Percentiles rank a stretch among this genome's conserved stretches.
These are phyloP conservation scores for Sporothrix schenckii DNA, from an alignment of 2,329 filamentous ascomycete species.

Conservation along the genomic window DNA sequence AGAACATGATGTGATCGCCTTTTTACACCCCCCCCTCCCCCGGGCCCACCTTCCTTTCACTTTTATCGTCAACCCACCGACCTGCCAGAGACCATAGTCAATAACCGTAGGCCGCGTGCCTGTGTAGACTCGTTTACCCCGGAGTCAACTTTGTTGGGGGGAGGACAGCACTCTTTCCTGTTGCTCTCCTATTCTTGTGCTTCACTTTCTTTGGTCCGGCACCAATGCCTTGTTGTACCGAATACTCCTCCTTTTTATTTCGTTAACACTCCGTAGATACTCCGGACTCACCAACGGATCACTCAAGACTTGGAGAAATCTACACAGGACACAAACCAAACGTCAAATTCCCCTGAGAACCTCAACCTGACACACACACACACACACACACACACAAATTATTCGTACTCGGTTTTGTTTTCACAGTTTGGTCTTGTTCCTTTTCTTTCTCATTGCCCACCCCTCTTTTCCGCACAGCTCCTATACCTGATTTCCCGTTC, in stretches of 20 bases:
- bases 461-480: constrained; percentile 23
- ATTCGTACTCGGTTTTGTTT: constrained; percentile 1
- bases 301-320: not conserved
- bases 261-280: constrained; percentile 15
- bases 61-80: not conserved
- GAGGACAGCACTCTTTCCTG: not conserved
- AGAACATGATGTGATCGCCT: not conserved
- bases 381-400: not conserved
- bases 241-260: not conserved
- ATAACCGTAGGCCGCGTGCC: not conserved
- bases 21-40: constrained; percentile 1
- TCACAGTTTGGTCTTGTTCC: not conserved
- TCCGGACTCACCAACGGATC: not conserved
- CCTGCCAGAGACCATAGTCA: constrained; percentile 13
- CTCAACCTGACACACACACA: not conserved
- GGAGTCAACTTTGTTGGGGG: constrained; percentile 20
- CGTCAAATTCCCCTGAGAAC: not conserved
- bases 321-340: constrained; percentile 5
- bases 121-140: constrained; percentile 14
- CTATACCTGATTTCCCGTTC: constrained; percentile 14
- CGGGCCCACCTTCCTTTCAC: not conserved
- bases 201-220: not conserved
- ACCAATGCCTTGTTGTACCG: not conserved
- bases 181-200: not conserved
- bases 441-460: not conserved